phyloP scores from a whole-genome alignment of 768 basidiomycete species.

The Cyclocybe cylindracea region DNA sequence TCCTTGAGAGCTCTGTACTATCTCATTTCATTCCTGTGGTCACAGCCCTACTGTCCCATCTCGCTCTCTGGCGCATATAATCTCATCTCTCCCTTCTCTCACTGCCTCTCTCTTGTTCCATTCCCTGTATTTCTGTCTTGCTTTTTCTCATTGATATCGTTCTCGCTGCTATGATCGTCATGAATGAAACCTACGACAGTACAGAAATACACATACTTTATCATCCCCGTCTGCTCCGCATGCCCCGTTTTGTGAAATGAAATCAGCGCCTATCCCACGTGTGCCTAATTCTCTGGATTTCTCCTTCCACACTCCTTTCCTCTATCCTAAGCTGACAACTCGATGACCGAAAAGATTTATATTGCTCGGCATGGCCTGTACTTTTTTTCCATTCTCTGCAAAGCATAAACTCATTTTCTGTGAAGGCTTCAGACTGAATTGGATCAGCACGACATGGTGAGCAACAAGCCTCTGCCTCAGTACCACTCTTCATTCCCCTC shows the following conservation, averaged over 20 bases:
- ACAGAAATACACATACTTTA: slow-evolving; percentile 14
- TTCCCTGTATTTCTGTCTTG: slow-evolving; percentile 21
- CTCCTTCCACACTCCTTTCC: slow-evolving; percentile 8
- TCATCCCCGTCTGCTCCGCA: background rate
- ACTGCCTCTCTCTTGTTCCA: slow-evolving; percentile 6
- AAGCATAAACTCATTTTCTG: slow-evolving; percentile 1
- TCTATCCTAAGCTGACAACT: background rate
- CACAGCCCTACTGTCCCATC: slow-evolving; percentile 3
- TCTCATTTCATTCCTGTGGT: slow-evolving; percentile 11
- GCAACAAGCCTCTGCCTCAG: slow-evolving; percentile 15
- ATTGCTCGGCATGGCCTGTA: slow-evolving; percentile 67
- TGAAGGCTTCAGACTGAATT: slow-evolving; percentile 75
- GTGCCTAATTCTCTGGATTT: slow-evolving; percentile 9
- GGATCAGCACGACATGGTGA: slow-evolving; percentile 68
- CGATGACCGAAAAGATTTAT: slow-evolving; percentile 64
- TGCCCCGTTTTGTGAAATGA: slow-evolving; percentile 14
- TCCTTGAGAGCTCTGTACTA: slow-evolving; percentile 18
- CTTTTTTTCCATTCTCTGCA: background rate
- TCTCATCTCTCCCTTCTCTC: slow-evolving; percentile 9
- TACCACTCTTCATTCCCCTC: slow-evolving; percentile 6
- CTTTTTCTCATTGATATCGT: slow-evolving; percentile 19
- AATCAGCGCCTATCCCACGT: slow-evolving; percentile 22
- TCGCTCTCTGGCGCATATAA: slow-evolving; percentile 19
- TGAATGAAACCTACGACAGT: slow-evolving; percentile 28
- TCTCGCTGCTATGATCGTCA: slow-evolving; percentile 15